Evolutionary conservation across 345 rosid genomes (phyloP).

Genomic region (Ceriops zippeliana): DNA sequence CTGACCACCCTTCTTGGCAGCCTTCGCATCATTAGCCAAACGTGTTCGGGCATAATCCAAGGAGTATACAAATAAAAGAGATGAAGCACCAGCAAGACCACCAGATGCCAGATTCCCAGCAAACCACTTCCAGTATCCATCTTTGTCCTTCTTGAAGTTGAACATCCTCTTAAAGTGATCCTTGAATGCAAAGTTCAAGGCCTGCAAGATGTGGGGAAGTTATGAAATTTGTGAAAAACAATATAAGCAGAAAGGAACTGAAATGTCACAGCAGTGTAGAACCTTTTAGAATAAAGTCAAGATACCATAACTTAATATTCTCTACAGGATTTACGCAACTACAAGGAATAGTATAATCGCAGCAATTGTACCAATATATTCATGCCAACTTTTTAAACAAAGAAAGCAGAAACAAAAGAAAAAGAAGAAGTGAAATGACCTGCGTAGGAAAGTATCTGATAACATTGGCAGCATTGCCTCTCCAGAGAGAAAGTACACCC

Average conservation of each 20-base stretch:
- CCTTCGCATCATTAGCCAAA: conserved; percentile 84
- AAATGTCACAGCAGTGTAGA: background rate
- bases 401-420: background rate
- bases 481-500: conserved; percentile 67
- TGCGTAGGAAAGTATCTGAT: conserved; percentile 91
- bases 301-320: background rate
- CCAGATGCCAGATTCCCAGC: conserved; percentile 89
- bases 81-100: conserved; percentile 91
- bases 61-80: conserved; percentile 78
- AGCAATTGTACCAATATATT: too few relatives aligned
- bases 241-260: background rate
- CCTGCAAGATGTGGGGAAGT: conserved; percentile 34
- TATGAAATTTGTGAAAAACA: background rate
- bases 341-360: background rate
- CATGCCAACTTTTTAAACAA: background rate
- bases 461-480: conserved; percentile 89
- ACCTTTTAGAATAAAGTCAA: background rate
- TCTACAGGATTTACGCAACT: background rate
- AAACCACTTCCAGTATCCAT: conserved; percentile 94
- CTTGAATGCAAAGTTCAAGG: conserved; percentile 90
- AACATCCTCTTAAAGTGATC: conserved; percentile 83
- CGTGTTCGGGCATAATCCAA: conserved; percentile 89
- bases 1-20: conserved; percentile 82
- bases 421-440: conserved; percentile 26
- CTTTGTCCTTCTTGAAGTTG: conserved; percentile 84